phyloP scores from a whole-genome alignment of 2,329 filamentous ascomycete species.

The Didymella sp. region DNA sequence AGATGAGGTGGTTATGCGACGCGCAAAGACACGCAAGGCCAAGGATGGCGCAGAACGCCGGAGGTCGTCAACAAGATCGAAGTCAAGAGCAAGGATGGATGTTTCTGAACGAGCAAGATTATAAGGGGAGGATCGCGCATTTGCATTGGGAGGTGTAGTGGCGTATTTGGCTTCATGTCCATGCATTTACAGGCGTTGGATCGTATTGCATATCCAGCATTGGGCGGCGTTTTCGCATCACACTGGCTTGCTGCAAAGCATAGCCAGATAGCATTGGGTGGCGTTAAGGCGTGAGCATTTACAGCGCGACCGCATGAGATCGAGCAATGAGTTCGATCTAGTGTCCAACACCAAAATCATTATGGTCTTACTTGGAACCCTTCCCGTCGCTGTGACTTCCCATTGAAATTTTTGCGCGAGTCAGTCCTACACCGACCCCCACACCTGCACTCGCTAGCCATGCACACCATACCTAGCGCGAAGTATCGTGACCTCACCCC shows the following conservation, averaged over 20 bases:
- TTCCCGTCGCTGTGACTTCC: neutral
- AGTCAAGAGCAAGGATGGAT: conserved; percentile 37
- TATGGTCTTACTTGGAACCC: neutral
- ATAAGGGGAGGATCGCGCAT: conserved; percentile 20
- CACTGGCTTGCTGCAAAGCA: conserved; percentile 12
- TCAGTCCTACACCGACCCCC: conserved; percentile 15
- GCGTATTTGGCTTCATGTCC: conserved; percentile 25
- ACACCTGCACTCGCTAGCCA: conserved; percentile 19
- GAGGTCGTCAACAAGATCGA: conserved; percentile 42
- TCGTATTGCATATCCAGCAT: conserved; percentile 27
- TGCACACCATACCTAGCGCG: conserved; percentile 25
- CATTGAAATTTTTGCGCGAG: conserved; percentile 4
- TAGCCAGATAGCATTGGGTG: conserved; percentile 34
- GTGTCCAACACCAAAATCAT: neutral
- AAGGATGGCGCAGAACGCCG: conserved; percentile 47
- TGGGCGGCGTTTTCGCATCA: conserved; percentile 25
- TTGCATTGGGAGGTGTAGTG: conserved; percentile 40
- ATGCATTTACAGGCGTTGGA: conserved; percentile 35
- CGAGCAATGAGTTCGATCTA: neutral
- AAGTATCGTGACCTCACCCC: conserved; percentile 38
- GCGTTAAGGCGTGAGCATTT: conserved; percentile 39
- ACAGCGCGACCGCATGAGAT: conserved; percentile 9
- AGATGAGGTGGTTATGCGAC: conserved; percentile 38
- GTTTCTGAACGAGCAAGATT: conserved; percentile 42
- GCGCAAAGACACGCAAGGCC: conserved; percentile 41